A percentile compares a stretch with the other conserved stretches of the same genome.
Conservation (phyloP, 371 early-diverging fungal species). For the Coemansia sp. region DNA sequence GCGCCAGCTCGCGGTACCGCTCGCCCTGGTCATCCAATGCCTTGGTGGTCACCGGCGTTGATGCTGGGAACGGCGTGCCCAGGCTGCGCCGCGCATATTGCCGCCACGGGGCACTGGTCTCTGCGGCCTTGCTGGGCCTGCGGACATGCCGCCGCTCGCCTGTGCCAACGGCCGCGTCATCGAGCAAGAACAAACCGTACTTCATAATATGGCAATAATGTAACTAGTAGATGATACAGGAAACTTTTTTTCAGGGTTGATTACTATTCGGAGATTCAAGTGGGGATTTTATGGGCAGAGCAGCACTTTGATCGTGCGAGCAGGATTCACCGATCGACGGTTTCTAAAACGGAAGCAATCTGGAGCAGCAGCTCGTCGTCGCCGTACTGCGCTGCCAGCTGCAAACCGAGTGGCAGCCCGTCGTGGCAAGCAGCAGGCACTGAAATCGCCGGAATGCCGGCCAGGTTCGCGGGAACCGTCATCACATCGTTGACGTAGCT, state of each 20-base stretch:
- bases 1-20: conserved; percentile 24
- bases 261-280: no score
- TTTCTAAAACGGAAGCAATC: conserved; percentile 3
- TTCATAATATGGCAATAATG: not conserved
- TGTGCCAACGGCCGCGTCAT: not conserved
- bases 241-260: no score
- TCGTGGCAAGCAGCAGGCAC: conserved; percentile 53
- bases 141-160: not conserved
- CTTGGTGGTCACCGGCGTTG: conserved; percentile 1
- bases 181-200: conserved; percentile 1
- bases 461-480: conserved; percentile 87
- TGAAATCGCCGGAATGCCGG: conserved; percentile 65
- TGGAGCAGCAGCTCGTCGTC: conserved; percentile 59
- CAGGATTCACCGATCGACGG: not conserved
- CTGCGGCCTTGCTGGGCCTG: not conserved
- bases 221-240: not conserved
- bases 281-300: no score
- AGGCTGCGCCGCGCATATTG: conserved; percentile 17
- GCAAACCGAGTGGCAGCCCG: conserved; percentile 75
- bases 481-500: conserved; percentile 82
- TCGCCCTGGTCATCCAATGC: conserved; percentile 13
- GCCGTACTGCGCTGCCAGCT: conserved; percentile 80
- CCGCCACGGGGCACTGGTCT: conserved; percentile 3
- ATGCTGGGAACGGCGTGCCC: conserved; percentile 29
- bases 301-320: no score